Percentiles rank a stretch among this genome's conserved stretches.
Conservation (phyloP, 345 rosid species). For the Linum tenue region DNA sequence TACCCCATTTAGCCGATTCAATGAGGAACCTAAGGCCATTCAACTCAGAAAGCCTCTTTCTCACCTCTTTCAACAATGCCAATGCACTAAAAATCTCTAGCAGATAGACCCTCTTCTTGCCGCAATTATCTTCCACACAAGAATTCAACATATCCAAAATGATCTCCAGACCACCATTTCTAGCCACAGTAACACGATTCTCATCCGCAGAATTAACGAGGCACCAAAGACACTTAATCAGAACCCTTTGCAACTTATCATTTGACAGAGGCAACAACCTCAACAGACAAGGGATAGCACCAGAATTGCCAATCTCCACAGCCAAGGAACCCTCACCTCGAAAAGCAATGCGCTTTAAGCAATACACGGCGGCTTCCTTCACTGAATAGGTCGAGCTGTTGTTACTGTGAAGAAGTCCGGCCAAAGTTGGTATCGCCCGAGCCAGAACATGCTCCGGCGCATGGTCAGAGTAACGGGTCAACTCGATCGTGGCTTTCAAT, state of each 20-base stretch:
- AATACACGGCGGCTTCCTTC: conserved; percentile 32
- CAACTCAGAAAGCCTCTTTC: conserved; percentile 31
- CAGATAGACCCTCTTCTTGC: conserved; percentile 25
- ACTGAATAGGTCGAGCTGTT: conserved; percentile 16
- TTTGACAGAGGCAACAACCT: conserved; percentile 30
- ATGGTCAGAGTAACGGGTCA: conserved; percentile 24
- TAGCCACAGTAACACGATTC: conserved; percentile 27
- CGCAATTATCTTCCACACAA: conserved; percentile 13
- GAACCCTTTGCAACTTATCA: conserved; percentile 16
- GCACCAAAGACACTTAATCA: conserved; percentile 38
- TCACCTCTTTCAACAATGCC: conserved; percentile 37
- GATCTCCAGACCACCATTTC: conserved; percentile 40
- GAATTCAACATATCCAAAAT: conserved; percentile 31
- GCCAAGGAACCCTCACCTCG: conserved; percentile 31
- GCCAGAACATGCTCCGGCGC: conserved; percentile 25
- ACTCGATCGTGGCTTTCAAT: conserved; percentile 28
- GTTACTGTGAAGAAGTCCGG: conserved; percentile 20
- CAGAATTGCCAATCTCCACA: conserved; percentile 34
- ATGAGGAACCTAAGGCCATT: conserved; percentile 46
- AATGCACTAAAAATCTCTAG: conserved; percentile 55
- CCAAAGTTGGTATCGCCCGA: conserved; percentile 32
- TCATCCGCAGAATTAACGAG: conserved; percentile 36
- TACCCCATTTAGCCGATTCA: conserved; percentile 38
- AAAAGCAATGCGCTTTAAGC: conserved; percentile 39
- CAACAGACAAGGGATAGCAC: conserved; percentile 25